These are phyloP conservation scores for Solanum arcanum DNA, from an alignment of 257 asterid species.

Conservation along the genomic window DNA sequence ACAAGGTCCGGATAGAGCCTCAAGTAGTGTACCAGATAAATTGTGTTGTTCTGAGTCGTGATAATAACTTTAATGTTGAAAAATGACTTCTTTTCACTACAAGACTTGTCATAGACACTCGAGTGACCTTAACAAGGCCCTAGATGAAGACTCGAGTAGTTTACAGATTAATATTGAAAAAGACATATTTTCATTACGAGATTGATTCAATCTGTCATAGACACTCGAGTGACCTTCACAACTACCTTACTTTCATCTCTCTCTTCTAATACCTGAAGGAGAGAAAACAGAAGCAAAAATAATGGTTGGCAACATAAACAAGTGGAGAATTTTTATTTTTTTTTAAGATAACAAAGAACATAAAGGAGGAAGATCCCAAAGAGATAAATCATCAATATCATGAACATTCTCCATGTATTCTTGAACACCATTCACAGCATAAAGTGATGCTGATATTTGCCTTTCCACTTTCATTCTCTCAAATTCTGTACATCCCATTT, in stretches of 20 bases:
- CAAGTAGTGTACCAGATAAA: too few relatives aligned
- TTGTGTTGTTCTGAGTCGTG: too few relatives aligned
- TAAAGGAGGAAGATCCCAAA: slow-evolving; percentile 4
- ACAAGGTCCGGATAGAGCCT: too few relatives aligned
- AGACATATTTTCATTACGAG: too few relatives aligned
- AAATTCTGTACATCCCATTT: slow-evolving; percentile 2
- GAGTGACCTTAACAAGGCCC: too few relatives aligned
- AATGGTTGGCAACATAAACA: neutral
- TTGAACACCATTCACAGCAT: slow-evolving; percentile 5
- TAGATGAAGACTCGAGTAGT: too few relatives aligned
- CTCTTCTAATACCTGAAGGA: neutral
- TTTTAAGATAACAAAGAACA: slow-evolving; percentile 2
- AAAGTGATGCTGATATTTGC: neutral
- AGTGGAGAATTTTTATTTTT: neutral
- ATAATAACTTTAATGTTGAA: too few relatives aligned
- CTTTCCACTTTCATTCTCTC: slow-evolving; percentile 7
- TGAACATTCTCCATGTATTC: neutral
- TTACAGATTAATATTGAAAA: too few relatives aligned
- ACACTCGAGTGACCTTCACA: neutral
- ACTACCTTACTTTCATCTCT: neutral
- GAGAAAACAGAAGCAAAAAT: neutral
- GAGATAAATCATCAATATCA: neutral
- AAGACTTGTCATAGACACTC: too few relatives aligned
- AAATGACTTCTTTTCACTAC: too few relatives aligned
- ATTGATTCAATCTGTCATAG: too few relatives aligned